Evolutionary conservation across 345 rosid species (phyloP).

Genomic region (Eucalyptus fibrosa): DNA sequence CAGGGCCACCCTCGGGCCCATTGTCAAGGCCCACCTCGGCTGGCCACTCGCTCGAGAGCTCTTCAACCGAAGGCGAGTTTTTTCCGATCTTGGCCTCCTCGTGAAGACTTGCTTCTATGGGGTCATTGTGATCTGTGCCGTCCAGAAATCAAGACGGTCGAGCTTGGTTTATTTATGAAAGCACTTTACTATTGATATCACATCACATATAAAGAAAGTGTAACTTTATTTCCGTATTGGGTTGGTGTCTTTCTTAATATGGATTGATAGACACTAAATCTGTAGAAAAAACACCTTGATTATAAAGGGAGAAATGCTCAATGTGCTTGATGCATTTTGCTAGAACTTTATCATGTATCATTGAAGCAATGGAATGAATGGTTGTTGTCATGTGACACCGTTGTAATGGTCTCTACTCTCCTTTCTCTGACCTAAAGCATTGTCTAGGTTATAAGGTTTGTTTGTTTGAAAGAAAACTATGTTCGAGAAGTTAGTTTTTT

Average conservation of each 20-base stretch:
- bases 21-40: conserved; percentile 37
- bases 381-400: not conserved
- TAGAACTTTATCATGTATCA: not conserved
- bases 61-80: conserved; percentile 21
- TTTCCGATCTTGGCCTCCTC: conserved; percentile 24
- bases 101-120: conserved; percentile 35
- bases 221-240: no score
- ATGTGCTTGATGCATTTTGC: not conserved
- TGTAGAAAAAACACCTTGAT: not conserved
- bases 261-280: not conserved
- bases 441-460: no score
- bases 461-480: no score
- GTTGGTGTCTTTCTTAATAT: not conserved
- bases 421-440: not conserved
- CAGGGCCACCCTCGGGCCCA: conserved; percentile 15
- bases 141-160: conserved; percentile 1
- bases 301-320: not conserved
- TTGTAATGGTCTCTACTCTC: not conserved
- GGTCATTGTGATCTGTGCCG: conserved; percentile 24
- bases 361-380: not conserved
- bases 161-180: not conserved
- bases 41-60: conserved; percentile 23
- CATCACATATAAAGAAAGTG: not conserved
- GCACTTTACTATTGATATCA: not conserved
- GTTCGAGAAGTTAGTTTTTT: no score